Percentiles rank a stretch among this genome's conserved stretches.
Evolutionary conservation across 2,329 filamentous ascomycete species (phyloP).

Genomic region (Bisporella sp.): DNA sequence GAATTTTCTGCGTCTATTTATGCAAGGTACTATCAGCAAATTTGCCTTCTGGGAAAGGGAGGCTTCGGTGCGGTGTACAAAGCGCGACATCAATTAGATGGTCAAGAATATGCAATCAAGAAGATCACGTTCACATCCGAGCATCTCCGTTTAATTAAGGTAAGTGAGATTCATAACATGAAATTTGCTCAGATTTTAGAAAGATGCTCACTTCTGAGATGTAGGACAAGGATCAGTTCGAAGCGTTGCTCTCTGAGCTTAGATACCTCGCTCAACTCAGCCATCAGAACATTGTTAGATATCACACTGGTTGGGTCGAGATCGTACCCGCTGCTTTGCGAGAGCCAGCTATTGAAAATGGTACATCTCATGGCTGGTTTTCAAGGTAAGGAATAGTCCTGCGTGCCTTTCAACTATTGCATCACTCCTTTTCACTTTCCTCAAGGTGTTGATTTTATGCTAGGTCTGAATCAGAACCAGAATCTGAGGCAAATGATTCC

Average conservation of each 20-base stretch:
- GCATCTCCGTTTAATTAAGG: background rate
- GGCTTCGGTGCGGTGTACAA: conserved; percentile 60
- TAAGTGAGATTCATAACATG: no score
- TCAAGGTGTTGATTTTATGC: no score
- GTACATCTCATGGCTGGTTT: background rate
- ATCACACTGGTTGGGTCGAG: conserved; percentile 60
- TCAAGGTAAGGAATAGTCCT: background rate
- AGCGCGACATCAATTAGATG: conserved; percentile 51
- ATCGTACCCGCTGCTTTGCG: background rate
- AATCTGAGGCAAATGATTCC: no score
- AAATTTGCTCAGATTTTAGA: no score
- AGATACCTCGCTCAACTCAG: conserved; percentile 54
- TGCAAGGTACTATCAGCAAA: conserved; percentile 40
- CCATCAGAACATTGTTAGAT: conserved; percentile 60
- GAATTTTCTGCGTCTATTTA: conserved; percentile 1
- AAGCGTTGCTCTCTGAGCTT: conserved; percentile 37
- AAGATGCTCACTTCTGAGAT: background rate
- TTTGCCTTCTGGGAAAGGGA: conserved; percentile 54
- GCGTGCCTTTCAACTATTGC: background rate
- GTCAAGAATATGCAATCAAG: conserved; percentile 57
- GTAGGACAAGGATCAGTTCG: background rate
- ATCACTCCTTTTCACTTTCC: no score
- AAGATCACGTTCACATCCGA: conserved; percentile 48
- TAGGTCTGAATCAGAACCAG: no score
- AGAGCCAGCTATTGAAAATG: background rate